Evolutionary conservation across 1,139 yeast species (phyloP), one percentile per base, ranked within the genome.

Genomic region (Lodderomyces jiufengensis): DNA sequence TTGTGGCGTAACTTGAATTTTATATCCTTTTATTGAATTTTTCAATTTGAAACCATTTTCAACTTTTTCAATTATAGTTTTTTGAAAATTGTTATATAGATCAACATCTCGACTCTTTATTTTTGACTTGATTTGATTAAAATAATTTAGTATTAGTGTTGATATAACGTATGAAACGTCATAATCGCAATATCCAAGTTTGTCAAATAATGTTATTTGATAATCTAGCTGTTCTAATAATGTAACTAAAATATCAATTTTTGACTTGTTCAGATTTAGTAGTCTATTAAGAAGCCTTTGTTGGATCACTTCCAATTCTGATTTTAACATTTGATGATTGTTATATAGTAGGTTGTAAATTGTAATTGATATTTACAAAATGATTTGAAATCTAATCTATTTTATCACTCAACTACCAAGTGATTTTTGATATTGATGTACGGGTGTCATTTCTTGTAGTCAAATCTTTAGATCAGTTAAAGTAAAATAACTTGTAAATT

Each of bases 131-230:
- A 41, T 40, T 11, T 26, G 24, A 8, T 29, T 28, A 13, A 36
- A 31, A 18, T 31, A 29, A 10, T 31, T 40, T 11, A 32, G 34
- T 3, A 55, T 48, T 5, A 54, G 37, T 1, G 40, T 33, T 36
- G 52, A 63, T 33, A 61, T 48, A 2, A 66, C 53, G 40, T 54
- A 63, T 2, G 69, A 67, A 36, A 65, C 36, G 39, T 65, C 72
- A 42, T 52, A 59, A 44, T 70, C 75, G 47, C 75, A 68, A 40
- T 59, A 61, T 1, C 64, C 63, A 3, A 57, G 26, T 13, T 39
- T 44, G 4, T 54, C 52, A 8, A 48, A 40, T 38, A 63, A 55
- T 30, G 54, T 56, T 28, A 46, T 31, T 43, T 69, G 70, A 36
- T 58, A 55, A 31, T 55, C 56, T 42, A 68, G 60, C 18, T 57